These are phyloP conservation scores for Clavaria fumosa DNA, from an alignment of 768 basidiomycete genomes.

Conservation along the genomic window DNA sequence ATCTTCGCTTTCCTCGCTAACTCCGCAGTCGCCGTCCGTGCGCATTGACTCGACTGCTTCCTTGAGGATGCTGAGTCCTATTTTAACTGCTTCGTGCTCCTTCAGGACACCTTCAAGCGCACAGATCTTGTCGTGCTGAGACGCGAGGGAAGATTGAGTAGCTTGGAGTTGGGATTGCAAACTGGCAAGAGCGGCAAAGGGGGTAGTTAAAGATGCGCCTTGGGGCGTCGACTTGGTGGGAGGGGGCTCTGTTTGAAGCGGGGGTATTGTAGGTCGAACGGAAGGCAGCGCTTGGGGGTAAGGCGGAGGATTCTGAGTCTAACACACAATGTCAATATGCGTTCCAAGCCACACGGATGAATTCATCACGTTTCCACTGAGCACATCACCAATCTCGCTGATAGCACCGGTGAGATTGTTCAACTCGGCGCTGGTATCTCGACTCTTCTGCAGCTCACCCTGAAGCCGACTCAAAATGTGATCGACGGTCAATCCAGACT, in stretches of 20 bases:
- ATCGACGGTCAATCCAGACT: conserved; percentile 83
- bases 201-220: conserved; percentile 5
- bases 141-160: conserved; percentile 63
- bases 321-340: background rate
- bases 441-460: conserved; percentile 87
- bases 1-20: conserved; percentile 15
- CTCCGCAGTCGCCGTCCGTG: conserved; percentile 24
- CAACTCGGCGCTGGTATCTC: conserved; percentile 83
- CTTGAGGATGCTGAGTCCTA: no score
- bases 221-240: conserved; percentile 12
- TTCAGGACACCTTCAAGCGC: conserved; percentile 66
- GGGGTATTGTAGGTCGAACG: conserved; percentile 29
- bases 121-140: conserved; percentile 69
- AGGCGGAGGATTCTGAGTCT: conserved; percentile 47
- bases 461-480: conserved; percentile 81
- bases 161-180: conserved; percentile 75
- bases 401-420: conserved; percentile 63
- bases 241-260: conserved; percentile 15
- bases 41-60: no score
- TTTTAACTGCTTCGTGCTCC: conserved; percentile 75
- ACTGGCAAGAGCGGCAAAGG: conserved; percentile 1
- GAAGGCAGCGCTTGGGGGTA: conserved; percentile 56
- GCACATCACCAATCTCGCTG: conserved; percentile 82
- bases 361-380: conserved; percentile 70
- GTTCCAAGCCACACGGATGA: conserved; percentile 1